phyloP scores from a whole-genome alignment of 148 eudicot species.

The Fagopyrum homotropicum region DNA sequence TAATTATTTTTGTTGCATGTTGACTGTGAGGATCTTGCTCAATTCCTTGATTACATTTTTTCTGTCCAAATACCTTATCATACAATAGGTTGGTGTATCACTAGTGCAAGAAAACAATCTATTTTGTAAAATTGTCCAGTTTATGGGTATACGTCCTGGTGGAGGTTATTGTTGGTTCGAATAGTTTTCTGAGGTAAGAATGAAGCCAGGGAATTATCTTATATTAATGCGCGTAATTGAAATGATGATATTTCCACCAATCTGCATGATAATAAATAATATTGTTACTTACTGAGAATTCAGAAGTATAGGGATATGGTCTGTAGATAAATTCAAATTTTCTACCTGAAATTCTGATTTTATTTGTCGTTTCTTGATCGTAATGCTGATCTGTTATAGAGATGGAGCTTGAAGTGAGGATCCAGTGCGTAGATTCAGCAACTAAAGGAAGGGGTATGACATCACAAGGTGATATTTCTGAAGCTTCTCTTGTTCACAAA shows the following conservation, averaged over 20 bases:
- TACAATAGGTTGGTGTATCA: not conserved
- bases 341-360: not conserved
- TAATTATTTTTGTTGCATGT: not conserved
- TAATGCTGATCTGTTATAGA: constrained; percentile 31
- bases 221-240: not conserved
- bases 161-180: not conserved
- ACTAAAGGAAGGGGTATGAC: constrained; percentile 82
- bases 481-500: constrained; percentile 53
- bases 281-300: not conserved
- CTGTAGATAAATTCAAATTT: not conserved
- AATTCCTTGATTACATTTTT: not conserved
- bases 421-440: constrained; percentile 50
- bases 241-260: not conserved
- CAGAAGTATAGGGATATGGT: not conserved
- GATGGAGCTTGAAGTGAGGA: constrained; percentile 35
- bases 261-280: not conserved
- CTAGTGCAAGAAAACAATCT: not conserved
- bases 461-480: constrained; percentile 41
- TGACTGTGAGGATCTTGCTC: constrained; percentile 7
- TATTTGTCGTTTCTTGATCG: not conserved
- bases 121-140: not conserved
- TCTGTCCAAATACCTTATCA: not conserved
- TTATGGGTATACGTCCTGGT: not conserved
- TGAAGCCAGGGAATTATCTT: not conserved
- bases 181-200: not conserved